Evolutionary conservation across 768 basidiomycete genomes (phyloP), one percentile per base, ranked within the genome.

Genomic region (Hygrocybe coccinea): DNA sequence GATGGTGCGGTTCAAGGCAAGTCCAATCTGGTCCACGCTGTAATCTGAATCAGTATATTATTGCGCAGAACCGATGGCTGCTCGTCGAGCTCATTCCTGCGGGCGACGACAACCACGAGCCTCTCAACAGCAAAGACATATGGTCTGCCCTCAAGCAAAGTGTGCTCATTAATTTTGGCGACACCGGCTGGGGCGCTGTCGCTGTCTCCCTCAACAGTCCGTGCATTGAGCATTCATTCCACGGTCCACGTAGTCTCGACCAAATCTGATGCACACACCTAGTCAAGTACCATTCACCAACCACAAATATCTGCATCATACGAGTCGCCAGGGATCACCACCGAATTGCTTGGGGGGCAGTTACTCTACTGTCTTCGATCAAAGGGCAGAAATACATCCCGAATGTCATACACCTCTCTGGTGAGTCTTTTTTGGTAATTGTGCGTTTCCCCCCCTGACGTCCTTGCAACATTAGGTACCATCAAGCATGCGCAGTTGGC

Each of bases 281-380:
- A 94, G 93, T 95, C 54, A 91, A 93, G 68, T 95, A 95, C 63
- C 90, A 85, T 61, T 94, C 92, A 0, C 87, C 91, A 0, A 79
- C 79, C 12, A 95, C 91, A 2, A 84, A 86, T 59, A 75, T 94
- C 0, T 90, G 87, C 62, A 93, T 95, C 64, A 81, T 95, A 41
- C 87, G 92, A 41, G 88, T 93, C 25, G 86, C 86, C 29, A 76
- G 93, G 52, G 89, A 91, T 50, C 88, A 89, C 56, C 84, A 91
- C 64, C 79, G 78, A 3, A 80, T 87, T 35, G 87, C 89, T 0
- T 91, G 89, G 89, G 91, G 82, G 0, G 88, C 84, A 0, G 64
- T 91, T 17, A 89, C 89, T 0, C 71, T 94, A 14, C 65, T 95
- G 46, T 80, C 83, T 0, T 64, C 72, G 2, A 77, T 94, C 38